Evolutionary conservation across 2,329 filamentous ascomycete species (phyloP).

Genomic region (Talaromyces funiculosus): DNA sequence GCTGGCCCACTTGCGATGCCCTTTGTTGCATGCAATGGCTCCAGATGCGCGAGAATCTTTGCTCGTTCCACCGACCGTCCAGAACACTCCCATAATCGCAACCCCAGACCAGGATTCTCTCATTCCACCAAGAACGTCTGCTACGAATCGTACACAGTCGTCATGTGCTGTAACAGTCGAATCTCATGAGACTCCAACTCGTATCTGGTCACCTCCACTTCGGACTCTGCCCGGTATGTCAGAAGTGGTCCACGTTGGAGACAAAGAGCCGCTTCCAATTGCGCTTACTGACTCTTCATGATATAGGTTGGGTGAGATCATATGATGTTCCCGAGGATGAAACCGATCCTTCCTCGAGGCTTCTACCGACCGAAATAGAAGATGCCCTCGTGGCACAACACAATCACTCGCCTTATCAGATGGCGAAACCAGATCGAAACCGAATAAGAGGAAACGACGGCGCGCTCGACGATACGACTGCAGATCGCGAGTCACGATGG

Average conservation of each 20-base stretch:
- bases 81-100: neutral
- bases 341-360: slow-evolving; percentile 29
- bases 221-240: slow-evolving; percentile 36
- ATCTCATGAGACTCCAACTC: slow-evolving; percentile 3
- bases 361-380: slow-evolving; percentile 34
- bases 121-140: neutral
- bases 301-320: slow-evolving; percentile 41
- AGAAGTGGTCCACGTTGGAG: neutral
- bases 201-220: slow-evolving; percentile 12
- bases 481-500: slow-evolving; percentile 42
- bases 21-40: slow-evolving; percentile 26
- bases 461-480: neutral
- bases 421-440: slow-evolving; percentile 19
- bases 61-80: slow-evolving; percentile 15
- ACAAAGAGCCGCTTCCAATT: neutral
- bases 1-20: slow-evolving; percentile 9
- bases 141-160: slow-evolving; percentile 2
- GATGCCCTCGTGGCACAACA: slow-evolving; percentile 43
- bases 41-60: slow-evolving; percentile 25
- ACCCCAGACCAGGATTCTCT: slow-evolving; percentile 2
- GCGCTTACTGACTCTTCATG: neutral
- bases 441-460: slow-evolving; percentile 12
- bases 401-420: slow-evolving; percentile 37
- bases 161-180: slow-evolving; percentile 2
- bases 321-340: slow-evolving; percentile 34